Percentiles rank a stretch among this genome's conserved stretches.
Conservation (phyloP, 768 basidiomycete genomes). For the Rhodotorula toruloides region DNA sequence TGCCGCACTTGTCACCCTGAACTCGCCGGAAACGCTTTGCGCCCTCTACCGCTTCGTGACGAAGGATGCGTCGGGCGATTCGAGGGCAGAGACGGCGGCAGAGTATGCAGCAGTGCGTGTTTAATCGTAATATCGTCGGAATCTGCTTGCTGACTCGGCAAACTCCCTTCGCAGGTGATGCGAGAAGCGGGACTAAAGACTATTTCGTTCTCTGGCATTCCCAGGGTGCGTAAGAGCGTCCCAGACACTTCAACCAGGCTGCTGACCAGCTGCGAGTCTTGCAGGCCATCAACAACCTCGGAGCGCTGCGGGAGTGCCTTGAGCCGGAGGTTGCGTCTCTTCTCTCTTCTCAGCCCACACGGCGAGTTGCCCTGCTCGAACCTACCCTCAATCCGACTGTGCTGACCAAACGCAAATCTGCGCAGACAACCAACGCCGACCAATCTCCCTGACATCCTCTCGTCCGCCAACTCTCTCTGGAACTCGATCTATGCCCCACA, state of each 20-base stretch:
- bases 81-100: not conserved
- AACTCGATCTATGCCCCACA: constrained; percentile 48
- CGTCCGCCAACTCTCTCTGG: constrained; percentile 44
- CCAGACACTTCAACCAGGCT: not conserved
- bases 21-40: constrained; percentile 45
- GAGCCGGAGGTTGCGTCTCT: constrained; percentile 40
- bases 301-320: constrained; percentile 44
- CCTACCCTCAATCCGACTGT: not conserved
- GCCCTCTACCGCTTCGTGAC: constrained; percentile 44
- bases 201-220: constrained; percentile 46
- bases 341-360: constrained; percentile 40
- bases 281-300: constrained; percentile 48
- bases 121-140: not conserved
- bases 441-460: constrained; percentile 8
- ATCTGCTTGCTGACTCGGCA: not conserved
- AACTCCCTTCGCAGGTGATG: constrained; percentile 40
- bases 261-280: too few species aligned
- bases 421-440: constrained; percentile 13
- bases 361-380: constrained; percentile 37
- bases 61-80: constrained; percentile 1
- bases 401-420: not conserved
- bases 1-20: constrained; percentile 47
- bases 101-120: constrained; percentile 39
- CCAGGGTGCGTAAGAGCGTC: constrained; percentile 36
- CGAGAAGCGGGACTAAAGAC: constrained; percentile 49